A percentile compares a stretch with the other conserved stretches of the same genome.
phyloP scores from a whole-genome alignment of 305 asterid genomes.

The Ruellia speciosa region DNA sequence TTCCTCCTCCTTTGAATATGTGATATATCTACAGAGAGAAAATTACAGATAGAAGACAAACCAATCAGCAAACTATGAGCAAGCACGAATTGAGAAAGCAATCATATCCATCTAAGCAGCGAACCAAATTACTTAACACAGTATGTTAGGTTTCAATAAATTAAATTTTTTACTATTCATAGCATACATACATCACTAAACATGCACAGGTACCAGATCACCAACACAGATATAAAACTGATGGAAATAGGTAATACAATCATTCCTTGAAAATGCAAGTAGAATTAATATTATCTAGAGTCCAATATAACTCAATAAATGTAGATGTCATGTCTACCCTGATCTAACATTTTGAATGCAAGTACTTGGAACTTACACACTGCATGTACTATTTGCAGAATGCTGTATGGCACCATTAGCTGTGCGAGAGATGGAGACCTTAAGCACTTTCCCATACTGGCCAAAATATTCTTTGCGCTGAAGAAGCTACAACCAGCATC shows the following conservation, averaged over 20 bases:
- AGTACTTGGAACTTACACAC: constrained; percentile 64
- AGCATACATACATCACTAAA: no score
- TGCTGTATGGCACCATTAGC: constrained; percentile 88
- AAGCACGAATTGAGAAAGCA: no score
- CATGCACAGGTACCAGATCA: no score
- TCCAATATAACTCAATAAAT: not conserved
- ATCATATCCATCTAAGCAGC: no score
- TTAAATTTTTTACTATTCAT: no score
- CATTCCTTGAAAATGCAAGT: no score
- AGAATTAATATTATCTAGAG: no score
- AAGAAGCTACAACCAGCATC: constrained; percentile 49
- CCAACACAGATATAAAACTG: no score
- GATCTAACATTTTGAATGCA: constrained; percentile 5
- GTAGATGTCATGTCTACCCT: not conserved
- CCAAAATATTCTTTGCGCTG: constrained; percentile 75
- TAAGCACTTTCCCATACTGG: constrained; percentile 86
- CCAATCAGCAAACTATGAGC: not conserved
- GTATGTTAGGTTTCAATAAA: no score
- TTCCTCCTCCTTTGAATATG: constrained; percentile 86
- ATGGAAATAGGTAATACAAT: no score
- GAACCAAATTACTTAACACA: no score
- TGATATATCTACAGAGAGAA: constrained; percentile 58
- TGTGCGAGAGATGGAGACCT: constrained; percentile 92
- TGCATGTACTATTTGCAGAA: constrained; percentile 81
- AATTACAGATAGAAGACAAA: not conserved